Evolutionary conservation across 805 yeast species (phyloP), one percentile per base, ranked within the genome.

Genomic region (Starmera dryadoides): DNA sequence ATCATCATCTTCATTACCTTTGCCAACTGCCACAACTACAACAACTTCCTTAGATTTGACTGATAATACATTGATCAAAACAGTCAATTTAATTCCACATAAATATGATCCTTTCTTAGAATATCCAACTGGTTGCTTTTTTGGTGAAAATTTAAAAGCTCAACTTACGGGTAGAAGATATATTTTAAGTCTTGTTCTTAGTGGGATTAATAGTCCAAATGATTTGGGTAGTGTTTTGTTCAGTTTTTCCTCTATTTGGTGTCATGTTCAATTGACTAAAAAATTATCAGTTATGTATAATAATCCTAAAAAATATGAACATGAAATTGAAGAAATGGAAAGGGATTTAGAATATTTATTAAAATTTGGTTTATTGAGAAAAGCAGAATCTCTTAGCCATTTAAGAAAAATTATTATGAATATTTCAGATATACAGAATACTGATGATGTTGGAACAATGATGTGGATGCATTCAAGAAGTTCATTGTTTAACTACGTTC

Each of bases 181-280:
- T 22, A 42, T 41, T 26, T 17, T 33, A 12, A 39, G 35, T 12
- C 6, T 50, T 25, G 25, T 49, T 12, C 40, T 40, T 23, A 31
- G 42, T 3, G 42, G 50, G 1, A 40, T 46, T 16, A 30, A 36
- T 25, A 32, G 37, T 6, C 33, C 36, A 4, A 18, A 37, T 6
- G 41, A 35, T 22, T 21, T 48, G 0, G 41, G 49, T 17, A 20
- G 25, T 5, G 30, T 43, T 1, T 44, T 42, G 20, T 15, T 46
- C 4, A 20, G 44, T 5, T 26, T 46, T 4, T 21, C 48, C 2
- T 30, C 43, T 3, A 16, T 28, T n/a, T 53, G 56, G 56, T 1
- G 46, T 1, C 42, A 37, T 11, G 12, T 44, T 2, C 56, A 52
- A 36, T 33, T 53, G 31, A 19, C 29, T 5, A 45, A 46, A 23